Evolutionary conservation across 2,329 filamentous ascomycete genomes (phyloP), one percentile per base, ranked within the genome.

Genomic region (Diaporthe caulivora): DNA sequence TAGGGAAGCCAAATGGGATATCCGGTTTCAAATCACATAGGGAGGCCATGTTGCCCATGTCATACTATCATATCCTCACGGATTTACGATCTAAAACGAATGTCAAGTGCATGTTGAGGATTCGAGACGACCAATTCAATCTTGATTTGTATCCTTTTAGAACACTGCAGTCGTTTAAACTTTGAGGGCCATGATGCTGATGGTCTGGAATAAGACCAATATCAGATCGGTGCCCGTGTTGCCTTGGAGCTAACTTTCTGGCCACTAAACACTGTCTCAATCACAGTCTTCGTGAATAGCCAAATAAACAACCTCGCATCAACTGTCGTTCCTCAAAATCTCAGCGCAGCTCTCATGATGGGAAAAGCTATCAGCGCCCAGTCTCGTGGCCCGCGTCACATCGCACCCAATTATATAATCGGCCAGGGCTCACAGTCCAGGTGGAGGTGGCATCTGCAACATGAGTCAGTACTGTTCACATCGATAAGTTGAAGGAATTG

Each of bases 391-490:
- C 47, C 31, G n/a, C 18, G 47, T 53, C 40, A 67, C 15, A 29
- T 51, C n/a, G 31, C 15, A 29, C 24, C n/a, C 31, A 31, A 24
- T 40, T 26, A 26, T 34, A 49, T 67, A 1, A 18, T 26, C 6
- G 1, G 2, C 15, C 15, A 18, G 1, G 18, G 44, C n/a, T 79
- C 78, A 90, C 58, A 90, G 83, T n/a, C 88, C 88, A 6, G 88
- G 88, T 17, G 88, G 88, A 71, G 88, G 88, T 42, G 88, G 88
- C 29, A 90, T 87, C 87, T 90, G 77, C 29, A 54, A 49, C 34
- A 54, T 29, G 18, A 44, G 76, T 79, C 70, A 80, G 77, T 75
- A 42, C 71, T 65, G 55, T 18, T 54, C 42, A 17, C 51, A 29
- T 54, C 11, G 21, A 69, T 24, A 42, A 44, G 47, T 68, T 58